Base-by-base conservation (phyloP, 2,329 filamentous ascomycete species). In the Ophiostoma sp. region DNA sequence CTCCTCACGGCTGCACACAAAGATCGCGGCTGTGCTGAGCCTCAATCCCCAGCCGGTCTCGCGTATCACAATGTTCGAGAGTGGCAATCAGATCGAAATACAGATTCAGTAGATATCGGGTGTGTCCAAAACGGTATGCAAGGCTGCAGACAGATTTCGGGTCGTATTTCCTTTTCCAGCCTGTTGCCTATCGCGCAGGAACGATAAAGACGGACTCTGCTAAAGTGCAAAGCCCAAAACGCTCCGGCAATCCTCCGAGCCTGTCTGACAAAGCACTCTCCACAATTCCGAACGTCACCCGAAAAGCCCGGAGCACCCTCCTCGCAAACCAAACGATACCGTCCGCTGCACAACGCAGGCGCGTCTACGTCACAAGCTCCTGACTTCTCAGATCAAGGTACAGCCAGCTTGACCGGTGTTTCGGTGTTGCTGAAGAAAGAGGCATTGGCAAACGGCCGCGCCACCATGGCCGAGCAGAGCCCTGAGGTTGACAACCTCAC, bases 401-500 rank as follows among this genome's bases (percentile, higher is more conserved):
- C 55, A 14, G 36, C 38, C 14, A 4, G 55, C 14, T 2, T 38
- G 3, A 60, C 55, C 42, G 49, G 18, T n/a, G 27, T 12, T 47
- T 42, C 16, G 18, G 5, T n/a, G 2, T 64, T 12, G 63, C 36
- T n/a, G n/a, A 45, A 5, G 14, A 41, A 55, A 27, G 18, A 18
- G 7, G 27, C 58, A 62, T 62, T 62, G 38, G 6, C 63, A 58
- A 27, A 4, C 64, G 38, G 27, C 64, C 8, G 36, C 58, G 36
- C 65, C 60, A 75, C 72, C 75, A 83, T 83, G 82, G 75, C 79
- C 70, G 81, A 78, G 70, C 77, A 79, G 66, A 77, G 79, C 66
- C 79, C 82, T 67, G 79, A 79, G 71, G 77, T 86, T 71, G 83
- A 86, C 75, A 82, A 86, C 74, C 79, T 87, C 75, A 87, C 85